Percentiles rank a stretch among this genome's conserved stretches.
phyloP scores from a whole-genome alignment of 441 rosid species.

The Breynia disticha region DNA sequence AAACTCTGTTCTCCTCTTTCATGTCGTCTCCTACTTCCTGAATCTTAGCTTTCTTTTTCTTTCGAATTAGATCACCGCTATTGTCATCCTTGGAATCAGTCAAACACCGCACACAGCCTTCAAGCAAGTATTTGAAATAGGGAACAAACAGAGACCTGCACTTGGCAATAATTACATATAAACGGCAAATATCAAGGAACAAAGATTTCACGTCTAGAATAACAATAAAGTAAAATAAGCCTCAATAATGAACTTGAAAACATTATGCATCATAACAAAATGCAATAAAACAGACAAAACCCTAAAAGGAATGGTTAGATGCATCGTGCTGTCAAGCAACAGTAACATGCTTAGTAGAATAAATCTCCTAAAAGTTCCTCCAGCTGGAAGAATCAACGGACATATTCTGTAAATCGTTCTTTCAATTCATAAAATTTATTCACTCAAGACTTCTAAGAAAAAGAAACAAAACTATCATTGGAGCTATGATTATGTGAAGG shows the following conservation, averaged over 20 bases:
- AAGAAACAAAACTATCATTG: no score
- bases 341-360: no score
- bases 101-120: slow-evolving; percentile 59
- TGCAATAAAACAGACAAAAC: no score
- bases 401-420: no score
- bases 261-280: not conserved
- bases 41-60: slow-evolving; percentile 75
- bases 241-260: no score
- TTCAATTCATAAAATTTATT: no score
- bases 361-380: no score
- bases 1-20: slow-evolving; percentile 17
- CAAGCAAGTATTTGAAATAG: slow-evolving; percentile 75
- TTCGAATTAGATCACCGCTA: slow-evolving; percentile 31
- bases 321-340: no score
- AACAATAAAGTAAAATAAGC: not conserved
- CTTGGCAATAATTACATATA: slow-evolving; percentile 14
- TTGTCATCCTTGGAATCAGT: slow-evolving; percentile 30
- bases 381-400: no score
- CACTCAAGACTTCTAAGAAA: no score
- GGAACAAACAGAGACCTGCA: slow-evolving; percentile 92
- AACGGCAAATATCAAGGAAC: not conserved
- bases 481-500: no score
- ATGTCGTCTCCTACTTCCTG: slow-evolving; percentile 32
- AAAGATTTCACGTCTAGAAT: not conserved
- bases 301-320: no score